These are phyloP conservation scores for Pythium folliculosum DNA, from an alignment of 352 stramenopile species.

Conservation along the genomic window DNA sequence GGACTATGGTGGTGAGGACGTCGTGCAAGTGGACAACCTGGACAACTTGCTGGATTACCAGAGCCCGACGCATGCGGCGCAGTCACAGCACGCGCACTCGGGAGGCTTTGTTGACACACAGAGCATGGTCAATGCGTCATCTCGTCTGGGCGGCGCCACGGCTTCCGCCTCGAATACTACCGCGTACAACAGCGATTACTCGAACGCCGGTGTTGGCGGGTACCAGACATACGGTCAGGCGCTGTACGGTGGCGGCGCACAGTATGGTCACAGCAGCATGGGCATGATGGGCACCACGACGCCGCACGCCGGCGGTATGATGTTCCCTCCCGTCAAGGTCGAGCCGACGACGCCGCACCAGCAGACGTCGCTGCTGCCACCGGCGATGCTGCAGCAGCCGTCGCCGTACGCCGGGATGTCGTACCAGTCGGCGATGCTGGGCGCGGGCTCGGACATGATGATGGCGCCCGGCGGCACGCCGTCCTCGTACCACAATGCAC, in stretches of 20 bases:
- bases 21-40: conserved; percentile 84
- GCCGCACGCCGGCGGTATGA: conserved; percentile 11
- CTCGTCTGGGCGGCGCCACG: background rate
- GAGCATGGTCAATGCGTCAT: conserved; percentile 56
- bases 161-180: background rate
- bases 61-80: conserved; percentile 31
- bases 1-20: conserved; percentile 78
- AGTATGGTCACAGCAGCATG: conserved; percentile 13
- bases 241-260: conserved; percentile 15
- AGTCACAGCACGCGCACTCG: conserved; percentile 17
- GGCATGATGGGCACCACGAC: conserved; percentile 10
- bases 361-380: conserved; percentile 41
- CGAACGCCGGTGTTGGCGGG: background rate
- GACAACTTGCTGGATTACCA: conserved; percentile 86
- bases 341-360: conserved; percentile 33
- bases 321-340: conserved; percentile 35
- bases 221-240: conserved; percentile 21
- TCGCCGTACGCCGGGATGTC: conserved; percentile 57
- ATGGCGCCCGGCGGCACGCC: conserved; percentile 16
- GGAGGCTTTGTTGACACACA: conserved; percentile 71
- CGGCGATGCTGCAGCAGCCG: conserved; percentile 59
- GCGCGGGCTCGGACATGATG: conserved; percentile 48
- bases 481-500: conserved; percentile 3
- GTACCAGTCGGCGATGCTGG: conserved; percentile 56
- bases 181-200: conserved; percentile 19